These are phyloP conservation scores for Lobosporangium transversale DNA, from an alignment of 192 early-diverging fungal genomes.

Conservation along the genomic window DNA sequence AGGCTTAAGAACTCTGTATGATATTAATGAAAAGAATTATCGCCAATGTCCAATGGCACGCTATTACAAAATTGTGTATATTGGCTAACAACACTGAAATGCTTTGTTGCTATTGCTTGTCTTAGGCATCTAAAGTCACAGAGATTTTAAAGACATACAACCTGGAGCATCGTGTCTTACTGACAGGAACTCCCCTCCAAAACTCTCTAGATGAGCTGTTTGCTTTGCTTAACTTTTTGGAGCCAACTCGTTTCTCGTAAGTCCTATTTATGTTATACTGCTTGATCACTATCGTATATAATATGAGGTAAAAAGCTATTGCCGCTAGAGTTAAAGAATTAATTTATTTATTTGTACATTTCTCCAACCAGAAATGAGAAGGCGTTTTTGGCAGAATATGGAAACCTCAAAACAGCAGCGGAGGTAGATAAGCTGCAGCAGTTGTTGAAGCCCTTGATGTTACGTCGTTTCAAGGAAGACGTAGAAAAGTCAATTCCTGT, in stretches of 20 bases:
- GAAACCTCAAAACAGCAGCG: slow-evolving; percentile 70
- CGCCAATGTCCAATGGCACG: too few species aligned
- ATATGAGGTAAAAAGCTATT: slow-evolving; percentile 1
- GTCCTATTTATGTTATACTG: background rate
- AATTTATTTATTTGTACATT: too few species aligned
- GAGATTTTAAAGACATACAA: slow-evolving; percentile 81
- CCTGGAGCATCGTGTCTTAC: slow-evolving; percentile 81
- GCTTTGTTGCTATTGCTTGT: too few species aligned
- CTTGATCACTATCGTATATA: too few species aligned
- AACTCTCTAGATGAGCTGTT: slow-evolving; percentile 87
- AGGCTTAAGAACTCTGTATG: slow-evolving; percentile 81
- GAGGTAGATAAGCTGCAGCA: slow-evolving; percentile 84
- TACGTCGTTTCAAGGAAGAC: slow-evolving; percentile 89
- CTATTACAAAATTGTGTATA: too few species aligned
- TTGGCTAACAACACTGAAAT: too few species aligned
- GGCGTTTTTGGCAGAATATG: slow-evolving; percentile 77
- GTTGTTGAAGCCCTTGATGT: slow-evolving; percentile 86
- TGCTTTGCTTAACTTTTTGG: slow-evolving; percentile 85
- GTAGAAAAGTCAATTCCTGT: slow-evolving; percentile 90
- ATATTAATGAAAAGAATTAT: background rate
- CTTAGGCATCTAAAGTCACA: slow-evolving; percentile 78
- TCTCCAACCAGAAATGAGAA: slow-evolving; percentile 70
- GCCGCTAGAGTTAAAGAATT: too few species aligned
- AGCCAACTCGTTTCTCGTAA: slow-evolving; percentile 76
- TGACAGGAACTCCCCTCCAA: slow-evolving; percentile 90